phyloP scores from a whole-genome alignment of 2,329 filamentous ascomycete species.

The Laburnicola sp. region DNA sequence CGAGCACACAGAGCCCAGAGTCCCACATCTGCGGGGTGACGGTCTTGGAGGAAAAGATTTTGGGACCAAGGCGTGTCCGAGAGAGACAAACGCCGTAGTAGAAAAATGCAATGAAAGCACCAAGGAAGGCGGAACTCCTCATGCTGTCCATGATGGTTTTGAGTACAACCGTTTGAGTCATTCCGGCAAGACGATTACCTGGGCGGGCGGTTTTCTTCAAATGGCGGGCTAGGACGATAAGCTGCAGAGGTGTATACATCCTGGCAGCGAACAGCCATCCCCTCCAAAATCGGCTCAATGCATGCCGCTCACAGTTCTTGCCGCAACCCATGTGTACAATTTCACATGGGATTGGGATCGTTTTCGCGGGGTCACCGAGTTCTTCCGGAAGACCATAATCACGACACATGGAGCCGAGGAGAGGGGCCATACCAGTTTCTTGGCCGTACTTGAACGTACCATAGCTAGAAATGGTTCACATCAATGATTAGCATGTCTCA shows the following conservation, averaged over 20 bases:
- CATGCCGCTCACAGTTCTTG: constrained; percentile 74
- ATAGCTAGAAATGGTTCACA: constrained; percentile 23
- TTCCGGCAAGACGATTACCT: constrained; percentile 20
- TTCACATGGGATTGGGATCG: constrained; percentile 77
- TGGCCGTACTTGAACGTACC: constrained; percentile 71
- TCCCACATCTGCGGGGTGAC: constrained; percentile 61
- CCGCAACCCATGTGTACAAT: constrained; percentile 81
- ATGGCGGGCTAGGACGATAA: constrained; percentile 44
- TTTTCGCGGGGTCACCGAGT: constrained; percentile 72
- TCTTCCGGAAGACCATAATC: constrained; percentile 69
- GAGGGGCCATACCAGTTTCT: constrained; percentile 68
- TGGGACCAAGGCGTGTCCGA: constrained; percentile 73
- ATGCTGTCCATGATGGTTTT: constrained; percentile 62
- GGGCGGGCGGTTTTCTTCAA: constrained; percentile 13
- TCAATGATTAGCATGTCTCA: not conserved
- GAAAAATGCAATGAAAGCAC: constrained; percentile 74
- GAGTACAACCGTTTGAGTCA: constrained; percentile 44
- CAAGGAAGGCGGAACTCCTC: constrained; percentile 77
- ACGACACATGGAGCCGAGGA: constrained; percentile 71
- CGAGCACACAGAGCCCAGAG: constrained; percentile 67
- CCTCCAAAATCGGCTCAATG: constrained; percentile 65
- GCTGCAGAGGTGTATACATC: constrained; percentile 75
- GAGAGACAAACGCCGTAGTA: constrained; percentile 84
- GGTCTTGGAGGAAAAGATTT: constrained; percentile 60
- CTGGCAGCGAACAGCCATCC: constrained; percentile 75